Percentiles rank a stretch among this genome's conserved stretches.
These are phyloP conservation scores for Fusarium sp. DNA, from an alignment of 2,329 filamentous ascomycete genomes.

Conservation along the genomic window DNA sequence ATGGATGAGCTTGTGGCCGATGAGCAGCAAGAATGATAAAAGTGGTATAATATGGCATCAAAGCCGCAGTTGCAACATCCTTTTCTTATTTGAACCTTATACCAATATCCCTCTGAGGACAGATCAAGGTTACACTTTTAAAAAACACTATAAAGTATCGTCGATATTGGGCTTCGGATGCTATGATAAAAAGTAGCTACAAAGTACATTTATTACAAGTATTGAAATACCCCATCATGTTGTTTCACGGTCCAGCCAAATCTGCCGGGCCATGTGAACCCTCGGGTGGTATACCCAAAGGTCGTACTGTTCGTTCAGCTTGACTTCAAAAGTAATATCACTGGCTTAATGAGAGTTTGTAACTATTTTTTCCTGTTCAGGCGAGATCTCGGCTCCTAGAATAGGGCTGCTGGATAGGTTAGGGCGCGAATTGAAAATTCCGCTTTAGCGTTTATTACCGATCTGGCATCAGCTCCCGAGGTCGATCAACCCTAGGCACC, in stretches of 20 bases:
- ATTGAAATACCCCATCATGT: not conserved
- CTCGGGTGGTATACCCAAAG: not conserved
- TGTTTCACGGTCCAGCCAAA: not conserved
- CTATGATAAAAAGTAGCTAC: not conserved
- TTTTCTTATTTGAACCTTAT: too few relatives aligned
- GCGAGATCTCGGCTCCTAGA: not conserved
- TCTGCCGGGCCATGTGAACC: not conserved
- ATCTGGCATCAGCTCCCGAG: not conserved
- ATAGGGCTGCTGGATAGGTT: not conserved
- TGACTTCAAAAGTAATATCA: not conserved
- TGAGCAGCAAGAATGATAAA: too few relatives aligned
- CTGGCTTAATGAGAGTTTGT: not conserved
- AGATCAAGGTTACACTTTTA: too few relatives aligned
- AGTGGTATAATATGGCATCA: too few relatives aligned
- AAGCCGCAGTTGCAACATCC: too few relatives aligned
- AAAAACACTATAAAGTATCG: too few relatives aligned
- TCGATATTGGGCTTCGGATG: not conserved
- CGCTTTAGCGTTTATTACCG: not conserved
- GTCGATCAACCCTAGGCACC: not conserved
- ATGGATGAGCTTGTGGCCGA: not conserved
- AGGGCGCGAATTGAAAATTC: not conserved
- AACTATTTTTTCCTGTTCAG: not conserved
- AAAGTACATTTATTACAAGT: not conserved
- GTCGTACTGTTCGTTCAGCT: not conserved
- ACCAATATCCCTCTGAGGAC: too few relatives aligned